Evolutionary conservation across 495 filamentous ascomycete genomes (phyloP).

Genomic region (Xylaria sp.): DNA sequence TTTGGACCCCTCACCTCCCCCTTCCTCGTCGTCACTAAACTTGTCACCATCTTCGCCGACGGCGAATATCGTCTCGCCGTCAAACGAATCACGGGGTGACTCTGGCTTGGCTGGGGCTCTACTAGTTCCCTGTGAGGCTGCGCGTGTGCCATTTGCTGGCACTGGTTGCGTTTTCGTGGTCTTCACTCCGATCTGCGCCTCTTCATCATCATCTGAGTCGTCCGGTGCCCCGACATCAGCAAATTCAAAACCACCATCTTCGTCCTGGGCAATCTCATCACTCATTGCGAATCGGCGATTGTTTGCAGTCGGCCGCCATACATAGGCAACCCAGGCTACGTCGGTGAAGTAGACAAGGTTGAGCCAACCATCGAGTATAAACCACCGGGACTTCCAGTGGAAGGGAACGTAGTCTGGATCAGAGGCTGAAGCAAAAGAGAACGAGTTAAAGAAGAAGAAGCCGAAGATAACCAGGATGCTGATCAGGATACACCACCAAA

Average conservation of each 20-base stretch:
- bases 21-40: constrained; percentile 52
- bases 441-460: constrained; percentile 95
- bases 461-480: constrained; percentile 95
- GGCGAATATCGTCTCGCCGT: constrained; percentile 94
- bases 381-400: constrained; percentile 97
- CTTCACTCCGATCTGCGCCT: constrained; percentile 50
- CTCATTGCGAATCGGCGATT: constrained; percentile 98
- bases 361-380: constrained; percentile 96
- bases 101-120: constrained; percentile 51
- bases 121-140: constrained; percentile 39
- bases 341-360: constrained; percentile 96
- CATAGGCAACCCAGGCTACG: constrained; percentile 89
- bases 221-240: constrained; percentile 80
- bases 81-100: constrained; percentile 71
- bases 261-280: constrained; percentile 98
- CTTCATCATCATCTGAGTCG: constrained; percentile 71
- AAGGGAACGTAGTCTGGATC: constrained; percentile 90
- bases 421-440: constrained; percentile 82
- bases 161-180: constrained; percentile 33
- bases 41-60: constrained; percentile 86
- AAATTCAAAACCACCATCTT: constrained; percentile 95
- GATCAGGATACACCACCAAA: constrained; percentile 96
- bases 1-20: constrained; percentile 54
- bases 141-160: constrained; percentile 17
- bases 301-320: constrained; percentile 96